A percentile compares a stretch with the other conserved stretches of the same genome.
Conservation (phyloP, 306 rosid species). For the Trifolium dubium region DNA sequence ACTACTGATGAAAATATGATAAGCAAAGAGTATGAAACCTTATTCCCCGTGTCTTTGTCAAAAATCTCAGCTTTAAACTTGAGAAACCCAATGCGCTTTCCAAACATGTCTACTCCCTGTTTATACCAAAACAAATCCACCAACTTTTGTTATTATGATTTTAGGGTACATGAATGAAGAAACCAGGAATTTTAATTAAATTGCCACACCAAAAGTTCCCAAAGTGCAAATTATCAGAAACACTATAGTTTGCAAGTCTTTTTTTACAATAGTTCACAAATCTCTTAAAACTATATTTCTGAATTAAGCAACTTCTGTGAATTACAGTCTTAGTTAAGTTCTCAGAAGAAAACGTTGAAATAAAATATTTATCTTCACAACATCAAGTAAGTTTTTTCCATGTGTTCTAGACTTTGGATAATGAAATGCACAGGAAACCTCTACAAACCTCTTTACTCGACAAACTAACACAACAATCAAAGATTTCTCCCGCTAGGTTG, state of each 20-base stretch:
- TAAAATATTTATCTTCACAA: conserved; percentile 15
- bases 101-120: conserved; percentile 96
- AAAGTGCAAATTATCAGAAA: conserved; percentile 26
- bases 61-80: conserved; percentile 85
- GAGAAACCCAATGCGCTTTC: conserved; percentile 81
- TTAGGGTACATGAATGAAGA: conserved; percentile 2
- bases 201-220: neutral
- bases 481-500: neutral
- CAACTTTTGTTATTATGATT: neutral
- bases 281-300: neutral
- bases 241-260: conserved; percentile 5
- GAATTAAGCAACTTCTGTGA: neutral
- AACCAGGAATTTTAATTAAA: conserved; percentile 5
- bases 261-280: conserved; percentile 2
- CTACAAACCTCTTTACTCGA: neutral
- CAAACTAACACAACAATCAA: neutral
- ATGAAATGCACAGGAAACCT: conserved; percentile 16
- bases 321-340: conserved; percentile 23
- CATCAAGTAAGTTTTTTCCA: conserved; percentile 10
- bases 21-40: conserved; percentile 53
- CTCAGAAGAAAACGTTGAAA: conserved; percentile 17
- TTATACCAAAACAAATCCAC: conserved; percentile 17
- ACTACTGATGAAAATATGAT: conserved; percentile 17
- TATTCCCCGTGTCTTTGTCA: conserved; percentile 74
- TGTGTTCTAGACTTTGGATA: neutral